Conservation (phyloP, 257 asterid genomes). For the Petunia secreta region DNA sequence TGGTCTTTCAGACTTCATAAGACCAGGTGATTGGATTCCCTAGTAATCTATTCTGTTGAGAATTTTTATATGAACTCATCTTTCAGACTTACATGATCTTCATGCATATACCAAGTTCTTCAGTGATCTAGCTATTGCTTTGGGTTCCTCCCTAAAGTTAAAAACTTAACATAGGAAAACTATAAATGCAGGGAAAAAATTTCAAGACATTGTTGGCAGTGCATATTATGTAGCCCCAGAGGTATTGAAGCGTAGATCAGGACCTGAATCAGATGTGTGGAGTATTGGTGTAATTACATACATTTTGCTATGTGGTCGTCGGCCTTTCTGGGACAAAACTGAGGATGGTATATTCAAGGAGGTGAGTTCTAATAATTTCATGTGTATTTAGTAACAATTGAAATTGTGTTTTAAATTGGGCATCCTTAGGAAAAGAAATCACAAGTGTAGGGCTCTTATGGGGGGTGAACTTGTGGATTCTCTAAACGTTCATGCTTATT, state of each 20-base stretch:
- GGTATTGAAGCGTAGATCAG: conserved; percentile 93
- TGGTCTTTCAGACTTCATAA: conserved; percentile 96
- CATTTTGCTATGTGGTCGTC: conserved; percentile 93
- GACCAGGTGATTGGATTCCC: conserved; percentile 69
- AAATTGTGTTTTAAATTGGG: conserved; percentile 5
- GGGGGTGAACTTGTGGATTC: neutral
- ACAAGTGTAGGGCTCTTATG: neutral
- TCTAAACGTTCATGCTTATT: neutral
- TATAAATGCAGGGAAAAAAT: conserved; percentile 66
- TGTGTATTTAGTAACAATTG: neutral
- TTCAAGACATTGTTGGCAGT: conserved; percentile 97
- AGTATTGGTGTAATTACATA: conserved; percentile 98
- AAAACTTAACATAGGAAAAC: neutral
- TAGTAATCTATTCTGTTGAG: neutral
- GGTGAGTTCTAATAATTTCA: conserved; percentile 45
- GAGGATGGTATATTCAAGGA: conserved; percentile 99
- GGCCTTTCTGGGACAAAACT: conserved; percentile 99
- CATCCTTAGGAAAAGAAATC: neutral
- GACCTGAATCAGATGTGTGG: conserved; percentile 99
- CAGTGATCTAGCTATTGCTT: neutral
- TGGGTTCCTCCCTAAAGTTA: conserved; percentile 18
- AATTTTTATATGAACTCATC: neutral
- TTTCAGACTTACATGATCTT: neutral
- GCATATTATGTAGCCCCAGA: conserved; percentile 99
- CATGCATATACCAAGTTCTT: conserved; percentile 12